Evolutionary conservation across 768 basidiomycete species (phyloP), one percentile per base, ranked within the genome.

Genomic region (Amanita pallidorosea): DNA sequence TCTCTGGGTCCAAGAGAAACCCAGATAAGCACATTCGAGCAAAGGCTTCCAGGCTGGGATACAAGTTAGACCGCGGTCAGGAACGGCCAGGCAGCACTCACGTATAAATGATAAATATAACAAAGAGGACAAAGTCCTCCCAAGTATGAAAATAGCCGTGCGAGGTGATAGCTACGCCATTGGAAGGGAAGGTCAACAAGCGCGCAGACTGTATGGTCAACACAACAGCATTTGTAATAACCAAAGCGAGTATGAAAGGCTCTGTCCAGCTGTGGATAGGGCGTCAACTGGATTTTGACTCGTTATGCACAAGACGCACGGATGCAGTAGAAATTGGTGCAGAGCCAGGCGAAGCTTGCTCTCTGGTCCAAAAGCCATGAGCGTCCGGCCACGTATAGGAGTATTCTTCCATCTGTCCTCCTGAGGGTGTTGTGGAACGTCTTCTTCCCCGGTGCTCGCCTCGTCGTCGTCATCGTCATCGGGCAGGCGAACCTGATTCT

Each of bases 21-120:
- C 95, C 95, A 22, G 86, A 88, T 27, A 92, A 85, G 59, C 89
- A 80, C 61, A 94, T 93, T 22, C 94, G 84, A 38, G 89, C 89
- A 56, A 87, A 72, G 41, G 85, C 81, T 70, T 98, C 95, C 45
- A 94, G 54, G 5, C 88, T 91, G 55, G 33, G 5, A 7, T n/a
- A 20, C 7, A 34, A n/a, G 27, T 57, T 37, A 25, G 25, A 36
- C 22, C 25, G 22, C 13, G 4, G 7, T 8, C 27, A 27, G 13
- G 23, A 17, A 36, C 33, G 31, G 45, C 31, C 8, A 38, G 29
- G 45, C 15, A 38, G 18, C 12, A 76, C 83, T 60, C 67, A 85
- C 86, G 91, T 92, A 74, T 91, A 97, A 57, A 88, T 59, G 53
- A 83, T 66, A 66, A 97, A 97, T 49, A 97, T 67, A 17, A 60